Conservation (phyloP, 169 alveolate species). For the Pseudocohnilembus persalinus region DNA sequence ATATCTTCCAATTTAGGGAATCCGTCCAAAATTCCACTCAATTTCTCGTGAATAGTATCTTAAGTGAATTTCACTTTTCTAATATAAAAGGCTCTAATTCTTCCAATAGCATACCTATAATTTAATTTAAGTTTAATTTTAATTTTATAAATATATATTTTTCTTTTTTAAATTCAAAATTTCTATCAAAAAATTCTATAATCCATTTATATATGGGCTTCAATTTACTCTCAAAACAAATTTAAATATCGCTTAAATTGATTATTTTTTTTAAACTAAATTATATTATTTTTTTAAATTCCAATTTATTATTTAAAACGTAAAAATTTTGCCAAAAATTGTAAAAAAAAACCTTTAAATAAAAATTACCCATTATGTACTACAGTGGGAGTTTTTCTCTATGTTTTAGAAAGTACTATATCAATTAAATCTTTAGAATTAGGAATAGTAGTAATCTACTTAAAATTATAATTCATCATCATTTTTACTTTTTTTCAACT, state of each 20-base stretch:
- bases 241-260: no score
- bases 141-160: no score
- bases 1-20: slow-evolving; percentile 98
- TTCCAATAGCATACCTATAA: slow-evolving; percentile 90
- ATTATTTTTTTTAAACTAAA: no score
- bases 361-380: slow-evolving; percentile 90
- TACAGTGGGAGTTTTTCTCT: slow-evolving; percentile 99
- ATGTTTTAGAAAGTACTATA: slow-evolving; percentile 96
- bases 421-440: slow-evolving; percentile 92
- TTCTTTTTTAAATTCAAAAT: no score
- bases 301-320: no score
- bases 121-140: no score
- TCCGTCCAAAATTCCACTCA: slow-evolving; percentile 90
- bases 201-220: no score
- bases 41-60: slow-evolving; percentile 93
- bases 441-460: slow-evolving; percentile 93
- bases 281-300: no score
- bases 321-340: no score
- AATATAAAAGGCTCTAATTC: slow-evolving; percentile 98
- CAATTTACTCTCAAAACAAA: no score
- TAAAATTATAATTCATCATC: slow-evolving; percentile 68
- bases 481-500: not conserved
- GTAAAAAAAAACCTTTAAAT: no score
- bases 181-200: no score
- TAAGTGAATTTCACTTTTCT: slow-evolving; percentile 98